Evolutionary conservation across 1,284 basidiomycete species (phyloP).

Genomic region (Ceratobasidium sp.): DNA sequence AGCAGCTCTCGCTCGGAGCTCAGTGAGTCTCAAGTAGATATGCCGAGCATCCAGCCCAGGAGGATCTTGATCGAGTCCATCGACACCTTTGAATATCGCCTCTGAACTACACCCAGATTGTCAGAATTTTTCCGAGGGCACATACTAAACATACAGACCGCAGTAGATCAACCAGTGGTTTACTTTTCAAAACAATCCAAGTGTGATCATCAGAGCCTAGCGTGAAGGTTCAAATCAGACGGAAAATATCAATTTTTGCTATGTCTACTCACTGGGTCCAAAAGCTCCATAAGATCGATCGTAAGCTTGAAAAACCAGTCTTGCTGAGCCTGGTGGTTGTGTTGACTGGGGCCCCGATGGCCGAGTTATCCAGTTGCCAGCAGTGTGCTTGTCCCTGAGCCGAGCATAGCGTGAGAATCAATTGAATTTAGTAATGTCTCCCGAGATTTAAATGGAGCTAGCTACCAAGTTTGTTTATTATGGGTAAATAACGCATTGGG

Average conservation of each 20-base stretch:
- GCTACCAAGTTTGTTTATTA: conserved; percentile 14
- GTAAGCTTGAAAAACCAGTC: conserved; percentile 15
- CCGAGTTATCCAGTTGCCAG: conserved; percentile 27
- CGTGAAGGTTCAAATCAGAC: background rate
- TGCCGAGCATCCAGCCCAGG: conserved; percentile 30
- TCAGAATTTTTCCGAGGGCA: background rate
- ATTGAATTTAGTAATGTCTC: background rate
- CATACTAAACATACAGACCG: background rate
- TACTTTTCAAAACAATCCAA: conserved; percentile 19
- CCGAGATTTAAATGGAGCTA: too few relatives aligned
- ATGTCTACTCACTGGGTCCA: conserved; percentile 4
- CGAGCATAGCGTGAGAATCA: too few relatives aligned
- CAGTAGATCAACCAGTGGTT: conserved; percentile 13
- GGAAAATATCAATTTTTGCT: background rate
- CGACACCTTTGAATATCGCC: conserved; percentile 2
- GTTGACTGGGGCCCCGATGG: background rate
- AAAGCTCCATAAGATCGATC: conserved; percentile 8
- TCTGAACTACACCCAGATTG: background rate
- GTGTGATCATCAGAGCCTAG: conserved; percentile 26
- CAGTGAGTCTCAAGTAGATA: background rate
- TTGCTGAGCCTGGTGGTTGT: background rate
- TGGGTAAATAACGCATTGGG: conserved; percentile 5
- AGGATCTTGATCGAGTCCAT: background rate
- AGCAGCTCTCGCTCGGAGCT: background rate
- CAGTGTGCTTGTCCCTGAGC: conserved; percentile 17